Percentiles rank a stretch among this genome's conserved stretches.
Conservation (phyloP, 2,329 filamentous ascomycete species). For the Taxawa tesnikishii region DNA sequence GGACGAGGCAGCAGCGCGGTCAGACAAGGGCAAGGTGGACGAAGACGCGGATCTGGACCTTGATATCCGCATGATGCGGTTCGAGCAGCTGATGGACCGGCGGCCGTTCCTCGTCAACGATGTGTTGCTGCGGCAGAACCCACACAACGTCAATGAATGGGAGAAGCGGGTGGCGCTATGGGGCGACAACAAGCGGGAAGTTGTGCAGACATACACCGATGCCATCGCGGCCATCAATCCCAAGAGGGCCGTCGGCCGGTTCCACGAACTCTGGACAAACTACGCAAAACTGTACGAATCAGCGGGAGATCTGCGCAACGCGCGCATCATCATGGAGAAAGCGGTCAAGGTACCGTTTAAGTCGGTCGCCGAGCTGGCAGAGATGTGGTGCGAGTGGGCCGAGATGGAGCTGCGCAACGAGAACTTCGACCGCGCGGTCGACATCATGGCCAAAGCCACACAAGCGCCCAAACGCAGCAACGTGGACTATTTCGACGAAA, state of each 20-base stretch:
- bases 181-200: constrained; percentile 83
- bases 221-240: constrained; percentile 88
- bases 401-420: constrained; percentile 95
- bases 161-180: constrained; percentile 92
- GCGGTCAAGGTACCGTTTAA: constrained; percentile 97
- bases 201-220: constrained; percentile 88
- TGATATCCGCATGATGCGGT: constrained; percentile 93
- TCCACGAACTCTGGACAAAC: constrained; percentile 90
- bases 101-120: constrained; percentile 94
- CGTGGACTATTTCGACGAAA: constrained; percentile 98
- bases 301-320: constrained; percentile 71
- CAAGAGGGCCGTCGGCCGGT: constrained; percentile 85
- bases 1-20: constrained; percentile 68
- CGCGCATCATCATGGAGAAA: constrained; percentile 91
- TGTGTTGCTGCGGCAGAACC: constrained; percentile 87
- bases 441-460: constrained; percentile 93
- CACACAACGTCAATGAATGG: constrained; percentile 93
- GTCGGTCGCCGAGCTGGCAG: constrained; percentile 88
- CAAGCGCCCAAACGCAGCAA: constrained; percentile 95
- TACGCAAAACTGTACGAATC: constrained; percentile 96
- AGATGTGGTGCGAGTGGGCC: constrained; percentile 99
- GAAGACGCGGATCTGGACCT: constrained; percentile 85
- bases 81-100: constrained; percentile 95
- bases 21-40: constrained; percentile 66
- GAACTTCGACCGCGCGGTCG: constrained; percentile 87